Evolutionary conservation across 129 eudicot genomes (phyloP).

Genomic region (Gnaphalium uliginosum): DNA sequence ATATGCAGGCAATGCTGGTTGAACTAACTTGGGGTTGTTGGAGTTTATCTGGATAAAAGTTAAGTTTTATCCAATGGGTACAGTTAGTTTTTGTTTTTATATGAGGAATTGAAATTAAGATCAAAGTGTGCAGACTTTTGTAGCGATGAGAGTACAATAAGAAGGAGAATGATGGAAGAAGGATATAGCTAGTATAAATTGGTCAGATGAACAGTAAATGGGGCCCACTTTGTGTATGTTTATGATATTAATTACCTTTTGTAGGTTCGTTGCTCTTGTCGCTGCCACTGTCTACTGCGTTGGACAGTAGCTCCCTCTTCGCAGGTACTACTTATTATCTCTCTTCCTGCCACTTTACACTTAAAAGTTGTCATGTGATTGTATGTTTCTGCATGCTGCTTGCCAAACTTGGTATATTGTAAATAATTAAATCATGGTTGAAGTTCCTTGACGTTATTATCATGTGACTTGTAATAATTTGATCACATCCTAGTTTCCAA

Average conservation of each 20-base stretch:
- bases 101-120: conserved; percentile 1
- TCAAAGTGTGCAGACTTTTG: conserved; percentile 19
- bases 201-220: conserved; percentile 32
- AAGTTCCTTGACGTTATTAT: no score
- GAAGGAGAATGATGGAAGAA: conserved; percentile 37
- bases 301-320: conserved; percentile 23
- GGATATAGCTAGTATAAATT: not conserved
- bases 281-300: conserved; percentile 40
- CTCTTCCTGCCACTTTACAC: conserved; percentile 17
- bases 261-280: conserved; percentile 53
- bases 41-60: conserved; percentile 8
- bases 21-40: conserved; percentile 1
- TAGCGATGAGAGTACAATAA: conserved; percentile 27
- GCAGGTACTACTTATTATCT: conserved; percentile 30
- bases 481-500: no score
- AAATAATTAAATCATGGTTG: no score
- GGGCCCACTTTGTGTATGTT: conserved; percentile 21
- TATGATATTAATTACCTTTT: conserved; percentile 35
- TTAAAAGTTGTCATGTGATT: conserved; percentile 17
- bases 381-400: not conserved
- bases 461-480: no score
- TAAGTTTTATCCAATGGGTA: conserved; percentile 26
- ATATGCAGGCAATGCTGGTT: not conserved
- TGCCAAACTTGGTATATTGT: no score
- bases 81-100: conserved; percentile 11